Base-by-base conservation (phyloP, 2,329 filamentous ascomycete species). In the Monilinia polystroma region DNA sequence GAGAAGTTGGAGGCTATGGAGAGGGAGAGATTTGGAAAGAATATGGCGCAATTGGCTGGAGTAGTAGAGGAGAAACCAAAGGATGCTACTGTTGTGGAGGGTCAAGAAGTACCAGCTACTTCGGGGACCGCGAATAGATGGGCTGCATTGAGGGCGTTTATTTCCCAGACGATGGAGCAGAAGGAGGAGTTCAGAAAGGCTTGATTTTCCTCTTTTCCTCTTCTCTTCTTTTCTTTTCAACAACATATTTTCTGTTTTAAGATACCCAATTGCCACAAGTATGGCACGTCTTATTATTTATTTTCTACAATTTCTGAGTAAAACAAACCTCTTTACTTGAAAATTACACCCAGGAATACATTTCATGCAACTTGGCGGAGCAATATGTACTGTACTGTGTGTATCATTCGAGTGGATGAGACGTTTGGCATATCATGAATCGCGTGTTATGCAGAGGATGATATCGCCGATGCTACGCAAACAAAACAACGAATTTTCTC, bases 141-240 rank as follows among this genome's bases (percentile, higher is more conserved):
- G 90, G 90, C 90, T 41, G 92, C 92, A 20, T 77, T 98, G 77
- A 86, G 93, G 73, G 94, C 75, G 96, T 97, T 63, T 89, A 91
- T 1, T 84, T 88, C 66, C 20, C 68, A 68, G 53, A 97, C 92
- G 0, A 92, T 97, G 88, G 92, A 97, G 79, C 90, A 92, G 78
- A 94, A 94, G 73, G 87, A 90, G 18, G 91, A 90, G 3, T 96
- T 96, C 70, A 70, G 69, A 54, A 72, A 73, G 68, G 68, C 69
- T 52, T 69, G 68, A 66, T 51, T 49, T 2, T 38, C 20, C n/a
- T 38, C 20, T 35, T 10, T 47, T n/a, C 23, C 47, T 16, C 10
- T 26, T 38, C 32, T 23, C 10, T 47, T 38, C 20, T 35, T 10
- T 47, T n/a, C 23, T 59, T 16, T 26, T 38, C 32, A 52, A 38